Percentiles rank a stretch among this genome's conserved stretches.
These are phyloP conservation scores for Schizochytrium sp. DNA, from an alignment of 108 stramenopile species.

Conservation along the genomic window DNA sequence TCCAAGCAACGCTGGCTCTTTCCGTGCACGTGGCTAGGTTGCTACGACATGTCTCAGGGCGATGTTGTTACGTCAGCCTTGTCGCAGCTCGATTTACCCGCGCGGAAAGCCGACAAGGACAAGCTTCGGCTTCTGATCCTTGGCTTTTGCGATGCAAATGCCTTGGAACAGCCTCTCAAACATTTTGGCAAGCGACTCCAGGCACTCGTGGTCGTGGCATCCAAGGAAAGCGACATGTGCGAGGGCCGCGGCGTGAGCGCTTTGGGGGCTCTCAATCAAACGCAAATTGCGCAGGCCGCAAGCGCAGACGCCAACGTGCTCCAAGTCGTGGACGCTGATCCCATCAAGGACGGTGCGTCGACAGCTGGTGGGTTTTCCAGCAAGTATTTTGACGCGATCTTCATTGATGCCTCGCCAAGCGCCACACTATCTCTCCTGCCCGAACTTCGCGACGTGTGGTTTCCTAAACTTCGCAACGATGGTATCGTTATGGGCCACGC, in stretches of 20 bases:
- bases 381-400: neutral
- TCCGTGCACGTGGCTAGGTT: neutral
- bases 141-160: neutral
- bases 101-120: neutral
- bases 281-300: too few species aligned
- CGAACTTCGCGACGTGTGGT: neutral
- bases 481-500: neutral
- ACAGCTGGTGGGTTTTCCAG: neutral
- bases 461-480: slow-evolving; percentile 1
- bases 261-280: too few species aligned
- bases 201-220: neutral
- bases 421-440: neutral
- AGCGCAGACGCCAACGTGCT: neutral
- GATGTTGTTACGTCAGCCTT: neutral
- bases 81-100: neutral
- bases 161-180: neutral
- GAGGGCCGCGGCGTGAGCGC: neutral
- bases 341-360: neutral
- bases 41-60: neutral
- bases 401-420: neutral
- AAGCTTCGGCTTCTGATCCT: neutral
- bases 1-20: neutral
- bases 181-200: neutral
- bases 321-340: neutral
- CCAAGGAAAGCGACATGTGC: too few species aligned